Percentiles rank a stretch among this genome's conserved stretches.
Evolutionary conservation across 2,329 filamentous ascomycete genomes (phyloP).

Genomic region (Tolypocladium ovalisporum): DNA sequence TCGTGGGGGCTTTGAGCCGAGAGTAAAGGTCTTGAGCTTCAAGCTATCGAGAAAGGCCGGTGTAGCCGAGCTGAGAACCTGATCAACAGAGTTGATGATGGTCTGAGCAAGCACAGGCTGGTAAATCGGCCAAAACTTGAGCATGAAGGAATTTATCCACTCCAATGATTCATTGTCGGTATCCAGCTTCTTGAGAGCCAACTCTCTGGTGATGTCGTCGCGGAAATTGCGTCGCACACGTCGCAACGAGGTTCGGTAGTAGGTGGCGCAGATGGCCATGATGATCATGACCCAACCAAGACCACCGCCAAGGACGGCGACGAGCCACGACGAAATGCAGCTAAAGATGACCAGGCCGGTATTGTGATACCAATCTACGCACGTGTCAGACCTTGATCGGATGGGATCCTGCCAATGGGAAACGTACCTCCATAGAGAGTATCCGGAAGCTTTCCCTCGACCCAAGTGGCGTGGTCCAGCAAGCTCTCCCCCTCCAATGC

Average conservation of each 20-base stretch:
- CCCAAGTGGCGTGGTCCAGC: conserved; percentile 77
- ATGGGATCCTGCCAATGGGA: background rate
- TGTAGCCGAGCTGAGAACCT: conserved; percentile 86
- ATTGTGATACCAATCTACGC: conserved; percentile 95
- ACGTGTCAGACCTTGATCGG: conserved; percentile 3
- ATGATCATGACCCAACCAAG: conserved; percentile 88
- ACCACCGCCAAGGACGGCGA: conserved; percentile 82
- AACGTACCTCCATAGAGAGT: conserved; percentile 74
- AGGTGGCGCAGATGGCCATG: conserved; percentile 86
- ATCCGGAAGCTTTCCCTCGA: conserved; percentile 77
- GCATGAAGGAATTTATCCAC: conserved; percentile 98
- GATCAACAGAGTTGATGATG: conserved; percentile 88
- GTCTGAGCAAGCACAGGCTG: conserved; percentile 87
- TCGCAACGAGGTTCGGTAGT: conserved; percentile 91
- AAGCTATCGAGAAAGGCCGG: conserved; percentile 89
- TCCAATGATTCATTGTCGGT: conserved; percentile 87
- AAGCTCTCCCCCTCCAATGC: conserved; percentile 53
- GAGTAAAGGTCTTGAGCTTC: conserved; percentile 84
- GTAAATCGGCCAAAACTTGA: conserved; percentile 99
- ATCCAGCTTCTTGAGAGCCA: conserved; percentile 78
- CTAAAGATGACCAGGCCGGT: conserved; percentile 88
- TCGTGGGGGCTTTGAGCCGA: conserved; percentile 89
- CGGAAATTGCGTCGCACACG: conserved; percentile 91
- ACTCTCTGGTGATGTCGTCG: conserved; percentile 83
- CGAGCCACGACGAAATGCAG: conserved; percentile 79